A percentile compares a stretch with the other conserved stretches of the same genome.
Conservation (phyloP, 768 basidiomycete genomes). For the Boletus eberwhitei region DNA sequence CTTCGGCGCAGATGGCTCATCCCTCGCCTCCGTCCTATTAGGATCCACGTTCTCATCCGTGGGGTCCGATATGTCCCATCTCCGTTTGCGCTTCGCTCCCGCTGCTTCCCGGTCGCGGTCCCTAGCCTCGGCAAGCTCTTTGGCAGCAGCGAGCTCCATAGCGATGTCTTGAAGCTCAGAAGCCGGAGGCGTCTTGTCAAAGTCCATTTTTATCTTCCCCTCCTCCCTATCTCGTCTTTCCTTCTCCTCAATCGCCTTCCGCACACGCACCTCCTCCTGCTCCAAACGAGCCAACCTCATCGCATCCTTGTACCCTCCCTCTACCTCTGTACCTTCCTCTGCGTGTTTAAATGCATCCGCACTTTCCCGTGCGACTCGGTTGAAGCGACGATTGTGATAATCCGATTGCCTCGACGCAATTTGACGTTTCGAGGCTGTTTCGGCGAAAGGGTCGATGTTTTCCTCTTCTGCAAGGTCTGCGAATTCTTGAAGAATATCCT, state of each 20-base stretch:
- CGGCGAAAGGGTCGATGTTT: constrained; percentile 85
- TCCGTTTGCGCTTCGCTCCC: constrained; percentile 67
- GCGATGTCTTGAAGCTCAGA: constrained; percentile 72
- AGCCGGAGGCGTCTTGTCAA: constrained; percentile 90
- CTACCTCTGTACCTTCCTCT: constrained; percentile 65
- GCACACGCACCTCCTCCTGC: constrained; percentile 87
- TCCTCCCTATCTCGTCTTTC: constrained; percentile 73
- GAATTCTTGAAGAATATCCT: constrained; percentile 92
- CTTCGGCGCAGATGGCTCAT: constrained; percentile 76
- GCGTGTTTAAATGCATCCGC: constrained; percentile 71
- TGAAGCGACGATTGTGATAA: constrained; percentile 91
- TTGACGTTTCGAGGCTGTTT: constrained; percentile 90
- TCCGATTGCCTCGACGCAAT: constrained; percentile 92
- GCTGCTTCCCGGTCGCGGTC: constrained; percentile 37
- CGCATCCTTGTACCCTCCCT: constrained; percentile 93
- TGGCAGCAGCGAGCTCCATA: constrained; percentile 57
- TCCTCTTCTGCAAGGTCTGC: constrained; percentile 93
- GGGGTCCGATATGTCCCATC: constrained; percentile 73
- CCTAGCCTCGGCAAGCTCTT: constrained; percentile 37
- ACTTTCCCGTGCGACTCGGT: constrained; percentile 76
- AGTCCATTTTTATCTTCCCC: constrained; percentile 73
- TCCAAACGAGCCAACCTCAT: constrained; percentile 91
- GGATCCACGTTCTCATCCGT: constrained; percentile 65
- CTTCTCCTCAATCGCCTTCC: constrained; percentile 84
- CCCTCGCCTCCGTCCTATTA: constrained; percentile 60